Evolutionary conservation across 164 flowering plant species (phyloP), one percentile per base, ranked within the genome.

Genomic region (Nymphaea thermarum): DNA sequence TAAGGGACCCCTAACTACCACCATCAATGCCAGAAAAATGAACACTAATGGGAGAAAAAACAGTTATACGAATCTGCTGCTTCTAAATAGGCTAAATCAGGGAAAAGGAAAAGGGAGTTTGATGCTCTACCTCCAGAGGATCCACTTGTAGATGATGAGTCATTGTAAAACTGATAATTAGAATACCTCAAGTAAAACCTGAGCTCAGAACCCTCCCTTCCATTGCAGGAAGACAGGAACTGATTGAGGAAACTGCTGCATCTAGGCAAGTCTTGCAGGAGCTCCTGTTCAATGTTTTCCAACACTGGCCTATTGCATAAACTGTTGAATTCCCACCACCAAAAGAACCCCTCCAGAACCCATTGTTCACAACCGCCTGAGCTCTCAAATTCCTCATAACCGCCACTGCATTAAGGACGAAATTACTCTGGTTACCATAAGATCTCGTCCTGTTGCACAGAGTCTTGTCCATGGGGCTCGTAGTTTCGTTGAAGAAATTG

Each of bases 161-260:
- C 73, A 62, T 66, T 66, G 44, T 74, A 81, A 57, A 92, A 90
- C 67, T 82, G 85, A 14, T 64, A 45, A 0, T 84, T 81, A 0
- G 93, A 92, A 66, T 87, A 92, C 77, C 95, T 83, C 78, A 92
- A 61, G 67, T 84, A 92, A 68, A 92, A 10, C 98, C 98, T 44
- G 89, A 77, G 74, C 77, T 78, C 85, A 90, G 71, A 2, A 74
- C 88, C 64, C 90, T 82, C 60, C 88, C 98, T 70, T 88, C 91
- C 8, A 47, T 77, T 4, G 60, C 72, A 0, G 85, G 82, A 62
- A 66, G 25, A 63, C 98, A 90, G 14, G 68, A 43, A 10, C 41
- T 63, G 42, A 80, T 69, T 18, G 57, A 84, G 16, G 18, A 64
- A 5, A 65, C 75, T 0, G 90, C 98, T 69, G 74, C 80, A 69